phyloP scores from a whole-genome alignment of 768 basidiomycete species.

The Mycena belliarum region DNA sequence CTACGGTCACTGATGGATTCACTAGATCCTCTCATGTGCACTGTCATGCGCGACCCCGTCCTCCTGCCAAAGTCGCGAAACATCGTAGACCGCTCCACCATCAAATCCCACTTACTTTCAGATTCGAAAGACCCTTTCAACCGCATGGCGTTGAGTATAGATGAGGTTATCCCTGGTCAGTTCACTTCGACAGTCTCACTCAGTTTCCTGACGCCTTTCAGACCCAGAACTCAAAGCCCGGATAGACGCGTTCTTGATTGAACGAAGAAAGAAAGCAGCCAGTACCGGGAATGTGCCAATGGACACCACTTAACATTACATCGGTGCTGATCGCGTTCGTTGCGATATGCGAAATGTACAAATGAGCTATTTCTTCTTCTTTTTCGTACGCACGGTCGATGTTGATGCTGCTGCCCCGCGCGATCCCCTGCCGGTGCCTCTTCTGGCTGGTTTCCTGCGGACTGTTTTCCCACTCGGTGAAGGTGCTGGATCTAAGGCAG shows the following conservation, averaged over 20 bases:
- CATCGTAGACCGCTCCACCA: conserved; percentile 85
- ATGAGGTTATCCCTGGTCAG: conserved; percentile 75
- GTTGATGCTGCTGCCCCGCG: conserved; percentile 3
- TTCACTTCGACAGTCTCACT: not conserved
- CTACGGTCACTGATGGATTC: conserved; percentile 1
- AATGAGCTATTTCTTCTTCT: conserved; percentile 17
- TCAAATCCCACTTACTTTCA: conserved; percentile 92
- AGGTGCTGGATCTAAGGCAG: not conserved
- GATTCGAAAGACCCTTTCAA: conserved; percentile 97
- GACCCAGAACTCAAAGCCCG: conserved; percentile 71
- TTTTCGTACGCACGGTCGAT: conserved; percentile 9
- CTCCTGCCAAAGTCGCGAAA: conserved; percentile 79
- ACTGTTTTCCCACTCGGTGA: conserved; percentile 1
- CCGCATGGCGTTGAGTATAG: conserved; percentile 75
- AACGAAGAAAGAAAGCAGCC: conserved; percentile 45
- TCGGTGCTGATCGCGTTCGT: not conserved
- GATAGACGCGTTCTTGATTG: conserved; percentile 71
- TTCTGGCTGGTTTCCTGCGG: conserved; percentile 15
- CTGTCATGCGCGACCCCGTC: conserved; percentile 95
- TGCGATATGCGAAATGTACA: conserved; percentile 1
- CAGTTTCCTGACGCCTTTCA: conserved; percentile 30
- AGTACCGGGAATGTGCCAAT: not conserved
- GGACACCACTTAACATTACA: conserved; percentile 11
- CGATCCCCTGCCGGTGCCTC: not conserved
- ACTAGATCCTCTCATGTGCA: conserved; percentile 85